Percentiles rank a stretch among this genome's conserved stretches.
Evolutionary conservation across 1,139 yeast species (phyloP).

Genomic region (Saccharomyces hybrid): DNA sequence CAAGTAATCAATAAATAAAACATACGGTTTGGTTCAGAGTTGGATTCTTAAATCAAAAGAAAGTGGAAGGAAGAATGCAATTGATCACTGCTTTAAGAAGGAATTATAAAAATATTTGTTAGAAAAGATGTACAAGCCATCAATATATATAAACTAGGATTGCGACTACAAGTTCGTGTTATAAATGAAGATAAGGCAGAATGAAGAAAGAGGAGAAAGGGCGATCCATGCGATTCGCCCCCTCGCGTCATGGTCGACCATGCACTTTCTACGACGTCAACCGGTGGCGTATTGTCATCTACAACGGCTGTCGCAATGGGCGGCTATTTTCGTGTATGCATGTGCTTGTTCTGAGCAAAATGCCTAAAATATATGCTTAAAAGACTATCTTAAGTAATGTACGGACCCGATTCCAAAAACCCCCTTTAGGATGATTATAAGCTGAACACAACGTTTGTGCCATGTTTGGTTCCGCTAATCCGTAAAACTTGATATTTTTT

Average conservation of each 20-base stretch:
- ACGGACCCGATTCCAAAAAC: too few species aligned
- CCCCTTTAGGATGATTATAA: too few species aligned
- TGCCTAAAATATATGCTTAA: too few species aligned
- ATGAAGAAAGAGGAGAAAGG: not conserved
- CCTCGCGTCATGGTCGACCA: not conserved
- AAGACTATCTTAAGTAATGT: too few species aligned
- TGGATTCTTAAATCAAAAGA: not conserved
- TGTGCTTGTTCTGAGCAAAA: too few species aligned
- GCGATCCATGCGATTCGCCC: constrained; percentile 1
- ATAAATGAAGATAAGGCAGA: not conserved
- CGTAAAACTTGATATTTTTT: too few species aligned
- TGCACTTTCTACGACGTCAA: not conserved
- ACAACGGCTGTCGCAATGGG: not conserved
- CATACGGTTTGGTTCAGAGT: not conserved
- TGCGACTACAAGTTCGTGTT: not conserved
- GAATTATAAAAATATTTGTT: not conserved
- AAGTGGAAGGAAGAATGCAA: not conserved
- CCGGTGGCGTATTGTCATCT: not conserved
- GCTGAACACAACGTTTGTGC: too few species aligned
- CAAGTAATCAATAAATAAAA: not conserved
- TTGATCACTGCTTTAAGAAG: not conserved
- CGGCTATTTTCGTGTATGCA: not conserved
- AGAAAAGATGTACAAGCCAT: not conserved
- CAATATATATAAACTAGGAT: not conserved
- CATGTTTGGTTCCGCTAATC: too few species aligned